Percentiles rank a stretch among this genome's conserved stretches.
These are phyloP conservation scores for Aspergillus bertholletiae DNA, from an alignment of 495 filamentous ascomycete species.

Conservation along the genomic window DNA sequence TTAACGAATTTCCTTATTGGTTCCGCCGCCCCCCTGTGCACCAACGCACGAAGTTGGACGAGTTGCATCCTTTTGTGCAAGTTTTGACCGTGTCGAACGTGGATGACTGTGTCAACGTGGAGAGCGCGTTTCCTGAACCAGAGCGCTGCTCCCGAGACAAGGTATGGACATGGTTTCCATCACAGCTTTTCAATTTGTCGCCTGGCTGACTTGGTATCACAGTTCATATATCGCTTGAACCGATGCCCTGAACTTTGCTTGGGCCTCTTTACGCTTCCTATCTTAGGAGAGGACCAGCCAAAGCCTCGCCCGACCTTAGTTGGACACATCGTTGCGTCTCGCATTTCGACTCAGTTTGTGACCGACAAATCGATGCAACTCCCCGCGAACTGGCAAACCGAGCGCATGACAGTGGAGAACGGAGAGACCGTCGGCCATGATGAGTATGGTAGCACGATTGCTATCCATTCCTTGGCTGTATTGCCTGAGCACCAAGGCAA, in stretches of 20 bases:
- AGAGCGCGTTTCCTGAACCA: constrained; percentile 69
- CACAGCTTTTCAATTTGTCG: not conserved
- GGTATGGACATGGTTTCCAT: constrained; percentile 44
- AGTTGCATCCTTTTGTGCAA: constrained; percentile 66
- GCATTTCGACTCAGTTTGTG: constrained; percentile 54
- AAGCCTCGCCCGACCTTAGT: constrained; percentile 57
- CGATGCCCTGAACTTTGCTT: constrained; percentile 75
- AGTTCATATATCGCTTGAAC: constrained; percentile 82
- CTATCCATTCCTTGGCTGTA: constrained; percentile 78
- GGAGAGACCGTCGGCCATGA: constrained; percentile 55
- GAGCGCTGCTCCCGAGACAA: constrained; percentile 78
- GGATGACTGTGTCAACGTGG: constrained; percentile 72
- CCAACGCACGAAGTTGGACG: constrained; percentile 42
- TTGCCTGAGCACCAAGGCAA: constrained; percentile 69
- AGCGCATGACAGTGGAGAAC: constrained; percentile 32
- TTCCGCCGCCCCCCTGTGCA: constrained; percentile 40
- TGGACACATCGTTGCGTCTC: constrained; percentile 77
- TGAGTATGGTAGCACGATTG: constrained; percentile 69
- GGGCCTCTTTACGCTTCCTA: constrained; percentile 67
- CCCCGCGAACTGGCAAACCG: constrained; percentile 59
- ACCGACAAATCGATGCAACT: constrained; percentile 76
- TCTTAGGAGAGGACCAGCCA: constrained; percentile 40
- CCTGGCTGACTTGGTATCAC: constrained; percentile 1
- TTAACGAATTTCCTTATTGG: constrained; percentile 41
- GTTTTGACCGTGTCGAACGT: constrained; percentile 69